Percentiles rank a stretch among this genome's conserved stretches.
Evolutionary conservation across 495 filamentous ascomycete genomes (phyloP).

Genomic region (Trichoderma gamsii): DNA sequence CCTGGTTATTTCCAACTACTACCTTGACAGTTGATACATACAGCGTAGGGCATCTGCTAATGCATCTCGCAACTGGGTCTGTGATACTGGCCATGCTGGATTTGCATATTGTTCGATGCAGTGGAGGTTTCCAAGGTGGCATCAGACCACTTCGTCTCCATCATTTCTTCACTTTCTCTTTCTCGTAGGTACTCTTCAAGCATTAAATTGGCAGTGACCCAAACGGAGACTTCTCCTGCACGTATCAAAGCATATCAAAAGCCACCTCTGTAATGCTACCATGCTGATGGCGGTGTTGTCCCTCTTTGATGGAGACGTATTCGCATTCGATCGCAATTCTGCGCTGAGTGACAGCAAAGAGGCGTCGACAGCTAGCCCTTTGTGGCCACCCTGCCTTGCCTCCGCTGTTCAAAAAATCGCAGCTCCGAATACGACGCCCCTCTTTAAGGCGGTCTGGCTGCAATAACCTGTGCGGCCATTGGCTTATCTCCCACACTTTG

Average conservation of each 20-base stretch:
- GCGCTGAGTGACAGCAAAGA: too few species aligned
- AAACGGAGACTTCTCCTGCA: not conserved
- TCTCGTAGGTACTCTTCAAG: too few species aligned
- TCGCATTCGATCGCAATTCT: conserved; percentile 6
- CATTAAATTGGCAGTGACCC: too few species aligned
- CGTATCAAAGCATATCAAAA: not conserved
- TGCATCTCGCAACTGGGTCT: not conserved
- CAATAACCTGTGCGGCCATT: not conserved
- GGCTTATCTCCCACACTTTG: not conserved
- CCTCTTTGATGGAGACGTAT: not conserved
- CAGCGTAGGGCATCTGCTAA: not conserved
- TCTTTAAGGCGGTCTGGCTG: conserved; percentile 9
- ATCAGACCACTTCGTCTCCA: not conserved
- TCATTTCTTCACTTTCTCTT: not conserved
- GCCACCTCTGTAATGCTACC: not conserved
- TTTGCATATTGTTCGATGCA: not conserved
- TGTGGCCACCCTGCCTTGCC: too few species aligned
- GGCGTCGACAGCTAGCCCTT: too few species aligned
- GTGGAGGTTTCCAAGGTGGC: conserved; percentile 4
- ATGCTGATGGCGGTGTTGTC: not conserved
- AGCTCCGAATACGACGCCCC: not conserved
- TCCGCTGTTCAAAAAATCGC: too few species aligned
- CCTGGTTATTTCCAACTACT: not conserved
- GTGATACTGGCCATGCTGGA: not conserved
- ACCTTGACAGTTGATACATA: not conserved